phyloP scores from a whole-genome alignment of 2,329 filamentous ascomycete genomes.

The Cladobotryum mycophilum region DNA sequence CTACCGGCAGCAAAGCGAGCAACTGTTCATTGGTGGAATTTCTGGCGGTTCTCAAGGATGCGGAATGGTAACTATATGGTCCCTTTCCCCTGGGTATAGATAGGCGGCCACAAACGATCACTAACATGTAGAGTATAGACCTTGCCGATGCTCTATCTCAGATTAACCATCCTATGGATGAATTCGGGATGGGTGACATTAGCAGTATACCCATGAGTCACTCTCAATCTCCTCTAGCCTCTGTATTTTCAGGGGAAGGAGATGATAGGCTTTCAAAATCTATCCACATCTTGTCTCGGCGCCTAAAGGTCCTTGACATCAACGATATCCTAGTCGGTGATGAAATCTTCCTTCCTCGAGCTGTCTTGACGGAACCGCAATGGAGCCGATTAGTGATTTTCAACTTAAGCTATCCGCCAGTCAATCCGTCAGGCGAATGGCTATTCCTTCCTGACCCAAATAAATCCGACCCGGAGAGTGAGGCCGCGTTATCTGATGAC shows the following conservation, averaged over 20 bases:
- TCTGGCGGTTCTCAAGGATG: not conserved
- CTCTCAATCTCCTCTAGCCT: not conserved
- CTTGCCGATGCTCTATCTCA: not conserved
- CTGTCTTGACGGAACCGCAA: not conserved
- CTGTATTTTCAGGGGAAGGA: not conserved
- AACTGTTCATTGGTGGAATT: not conserved
- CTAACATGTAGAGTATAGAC: not conserved
- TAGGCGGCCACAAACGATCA: not conserved
- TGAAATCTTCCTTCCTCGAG: not conserved
- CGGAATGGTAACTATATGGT: not conserved
- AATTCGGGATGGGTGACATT: not conserved
- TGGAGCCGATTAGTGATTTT: not conserved
- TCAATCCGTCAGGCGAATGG: not conserved
- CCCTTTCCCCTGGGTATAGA: not conserved
- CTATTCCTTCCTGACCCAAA: not conserved
- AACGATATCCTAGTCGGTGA: not conserved
- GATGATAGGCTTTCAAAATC: not conserved
- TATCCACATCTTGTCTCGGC: not conserved
- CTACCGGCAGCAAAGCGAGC: not conserved
- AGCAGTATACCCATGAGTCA: not conserved
- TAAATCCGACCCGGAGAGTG: not conserved
- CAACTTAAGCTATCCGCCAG: not conserved
- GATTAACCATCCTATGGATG: not conserved
- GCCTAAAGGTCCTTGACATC: not conserved
- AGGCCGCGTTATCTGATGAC: not conserved